Percentiles rank a stretch among this genome's conserved stretches.
These are phyloP conservation scores for Candida tunisiensis DNA, from an alignment of 1,139 yeast species.

Conservation along the genomic window DNA sequence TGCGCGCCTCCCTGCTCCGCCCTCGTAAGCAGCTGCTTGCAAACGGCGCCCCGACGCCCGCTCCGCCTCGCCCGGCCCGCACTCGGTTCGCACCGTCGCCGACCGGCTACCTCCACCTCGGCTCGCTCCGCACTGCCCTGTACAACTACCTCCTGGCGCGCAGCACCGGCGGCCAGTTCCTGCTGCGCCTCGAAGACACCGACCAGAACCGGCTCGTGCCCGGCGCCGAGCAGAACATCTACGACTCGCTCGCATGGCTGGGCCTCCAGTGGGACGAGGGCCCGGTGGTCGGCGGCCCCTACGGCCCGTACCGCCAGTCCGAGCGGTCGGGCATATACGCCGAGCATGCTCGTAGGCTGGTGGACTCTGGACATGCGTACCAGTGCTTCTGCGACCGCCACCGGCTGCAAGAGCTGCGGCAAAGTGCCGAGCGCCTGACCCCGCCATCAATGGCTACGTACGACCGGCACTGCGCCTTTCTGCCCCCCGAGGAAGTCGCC, in stretches of 20 bases:
- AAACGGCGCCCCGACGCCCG: constrained; percentile 1
- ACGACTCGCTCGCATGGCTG: constrained; percentile 64
- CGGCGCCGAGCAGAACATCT: constrained; percentile 74
- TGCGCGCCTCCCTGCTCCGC: too few relatives aligned
- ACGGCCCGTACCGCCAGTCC: constrained; percentile 73
- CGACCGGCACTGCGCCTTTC: constrained; percentile 57
- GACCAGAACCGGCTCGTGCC: constrained; percentile 60
- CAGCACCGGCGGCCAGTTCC: constrained; percentile 63
- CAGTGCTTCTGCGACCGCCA: constrained; percentile 76
- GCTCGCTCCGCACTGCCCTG: constrained; percentile 83
- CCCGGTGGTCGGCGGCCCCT: constrained; percentile 47
- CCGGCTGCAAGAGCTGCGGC: constrained; percentile 48
- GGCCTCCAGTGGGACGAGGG: constrained; percentile 70
- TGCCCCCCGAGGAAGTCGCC: constrained; percentile 26
- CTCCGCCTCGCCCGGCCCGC: constrained; percentile 47
- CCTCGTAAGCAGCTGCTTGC: constrained; percentile 6
- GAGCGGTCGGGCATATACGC: constrained; percentile 54
- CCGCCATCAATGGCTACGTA: constrained; percentile 92
- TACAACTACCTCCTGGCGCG: constrained; percentile 76
- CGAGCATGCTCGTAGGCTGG: constrained; percentile 35
- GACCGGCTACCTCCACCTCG: constrained; percentile 82
- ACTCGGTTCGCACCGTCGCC: constrained; percentile 98
- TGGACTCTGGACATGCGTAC: constrained; percentile 60
- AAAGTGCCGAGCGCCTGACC: constrained; percentile 51
- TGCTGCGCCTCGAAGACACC: constrained; percentile 81